Percentiles rank a stretch among this genome's conserved stretches.
Conservation (phyloP, 805 yeast genomes). For the Nakazawaea ambrosiae region DNA sequence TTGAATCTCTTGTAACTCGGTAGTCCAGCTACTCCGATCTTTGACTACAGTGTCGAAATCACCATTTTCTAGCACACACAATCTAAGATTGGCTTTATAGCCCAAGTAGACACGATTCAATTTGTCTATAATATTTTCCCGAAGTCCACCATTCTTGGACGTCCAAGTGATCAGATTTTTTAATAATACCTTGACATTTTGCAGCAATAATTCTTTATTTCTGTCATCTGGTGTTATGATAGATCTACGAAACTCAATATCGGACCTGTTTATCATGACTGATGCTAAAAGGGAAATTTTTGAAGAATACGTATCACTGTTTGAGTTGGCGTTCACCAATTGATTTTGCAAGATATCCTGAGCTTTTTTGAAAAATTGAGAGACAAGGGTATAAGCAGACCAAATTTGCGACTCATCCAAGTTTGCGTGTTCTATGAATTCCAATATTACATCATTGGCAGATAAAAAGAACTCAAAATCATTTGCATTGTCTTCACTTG, state of each 20-base stretch:
- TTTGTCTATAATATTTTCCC: constrained; percentile 40
- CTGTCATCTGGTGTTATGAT: constrained; percentile 22
- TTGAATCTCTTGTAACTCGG: constrained; percentile 18
- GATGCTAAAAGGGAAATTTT: constrained; percentile 29
- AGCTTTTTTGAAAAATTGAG: constrained; percentile 29
- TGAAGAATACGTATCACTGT: constrained; percentile 17
- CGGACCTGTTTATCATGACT: constrained; percentile 43
- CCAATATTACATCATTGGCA: constrained; percentile 1
- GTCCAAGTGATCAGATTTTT: constrained; percentile 40
- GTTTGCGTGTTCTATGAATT: background rate
- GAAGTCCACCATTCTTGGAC: constrained; percentile 40
- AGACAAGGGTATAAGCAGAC: constrained; percentile 32
- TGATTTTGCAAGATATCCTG: constrained; percentile 25
- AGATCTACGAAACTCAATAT: constrained; percentile 44
- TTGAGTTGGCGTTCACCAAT: constrained; percentile 14
- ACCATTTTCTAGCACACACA: constrained; percentile 39
- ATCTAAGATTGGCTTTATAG: constrained; percentile 36
- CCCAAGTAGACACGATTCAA: constrained; percentile 31
- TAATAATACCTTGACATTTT: constrained; percentile 34
- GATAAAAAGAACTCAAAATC: constrained; percentile 6
- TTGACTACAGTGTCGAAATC: constrained; percentile 20
- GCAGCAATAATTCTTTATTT: constrained; percentile 24
- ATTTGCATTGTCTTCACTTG: constrained; percentile 9
- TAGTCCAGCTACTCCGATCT: constrained; percentile 21
- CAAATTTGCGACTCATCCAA: constrained; percentile 24